Conservation (phyloP, 2,329 filamentous ascomycete species). For the Aspergillus tamarii region DNA sequence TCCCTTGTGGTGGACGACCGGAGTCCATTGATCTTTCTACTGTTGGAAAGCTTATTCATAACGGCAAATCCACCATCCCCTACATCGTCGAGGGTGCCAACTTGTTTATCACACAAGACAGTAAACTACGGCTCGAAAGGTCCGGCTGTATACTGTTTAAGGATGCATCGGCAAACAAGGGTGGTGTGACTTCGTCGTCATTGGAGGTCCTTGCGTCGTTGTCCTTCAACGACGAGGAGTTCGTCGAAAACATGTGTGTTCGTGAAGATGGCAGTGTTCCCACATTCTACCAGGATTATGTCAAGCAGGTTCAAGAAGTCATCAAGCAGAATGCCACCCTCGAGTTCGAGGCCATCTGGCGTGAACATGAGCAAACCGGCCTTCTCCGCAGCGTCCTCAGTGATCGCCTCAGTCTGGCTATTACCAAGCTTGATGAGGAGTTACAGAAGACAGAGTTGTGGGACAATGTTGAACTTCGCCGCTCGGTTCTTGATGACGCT, state of each 20-base stretch:
- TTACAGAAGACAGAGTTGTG: slow-evolving; percentile 91
- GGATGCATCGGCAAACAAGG: slow-evolving; percentile 98
- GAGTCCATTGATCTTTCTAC: slow-evolving; percentile 94
- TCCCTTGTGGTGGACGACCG: slow-evolving; percentile 93
- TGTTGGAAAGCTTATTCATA: slow-evolving; percentile 83
- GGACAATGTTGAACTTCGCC: slow-evolving; percentile 77
- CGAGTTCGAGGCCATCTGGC: slow-evolving; percentile 98
- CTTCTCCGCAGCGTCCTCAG: slow-evolving; percentile 82
- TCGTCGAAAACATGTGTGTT: slow-evolving; percentile 93
- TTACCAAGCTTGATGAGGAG: slow-evolving; percentile 96
- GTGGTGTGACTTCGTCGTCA: slow-evolving; percentile 95
- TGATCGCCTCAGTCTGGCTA: slow-evolving; percentile 86
- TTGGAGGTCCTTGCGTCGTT: slow-evolving; percentile 93
- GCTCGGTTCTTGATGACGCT: slow-evolving; percentile 79
- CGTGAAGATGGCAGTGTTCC: slow-evolving; percentile 75
- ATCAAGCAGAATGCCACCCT: slow-evolving; percentile 90
- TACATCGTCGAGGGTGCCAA: slow-evolving; percentile 99
- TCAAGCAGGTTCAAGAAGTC: slow-evolving; percentile 85
- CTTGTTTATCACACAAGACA: slow-evolving; percentile 97
- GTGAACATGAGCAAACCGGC: slow-evolving; percentile 83
- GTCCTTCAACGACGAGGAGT: slow-evolving; percentile 87
- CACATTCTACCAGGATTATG: slow-evolving; percentile 90
- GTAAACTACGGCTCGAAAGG: slow-evolving; percentile 90
- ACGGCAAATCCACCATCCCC: slow-evolving; percentile 83
- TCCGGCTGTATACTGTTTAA: slow-evolving; percentile 97